Evolutionary conservation across 192 early-diverging fungal species (phyloP).

Genomic region (Geranomyces michiganensis): DNA sequence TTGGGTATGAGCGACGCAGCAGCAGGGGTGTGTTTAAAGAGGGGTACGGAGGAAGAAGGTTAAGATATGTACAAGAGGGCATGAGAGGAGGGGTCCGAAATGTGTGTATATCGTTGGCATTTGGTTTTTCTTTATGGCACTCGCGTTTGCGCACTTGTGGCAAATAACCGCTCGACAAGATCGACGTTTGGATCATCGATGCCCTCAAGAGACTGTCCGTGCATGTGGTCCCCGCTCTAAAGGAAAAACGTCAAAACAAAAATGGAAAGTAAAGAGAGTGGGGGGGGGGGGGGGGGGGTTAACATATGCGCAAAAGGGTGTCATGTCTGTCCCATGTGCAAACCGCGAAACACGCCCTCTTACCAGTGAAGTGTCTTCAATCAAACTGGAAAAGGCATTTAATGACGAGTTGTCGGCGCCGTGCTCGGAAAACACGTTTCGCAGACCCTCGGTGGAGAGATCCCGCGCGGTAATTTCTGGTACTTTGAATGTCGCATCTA

Average conservation of each 20-base stretch:
- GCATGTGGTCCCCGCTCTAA: background rate
- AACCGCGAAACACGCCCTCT: too few relatives aligned
- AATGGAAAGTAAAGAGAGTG: too few relatives aligned
- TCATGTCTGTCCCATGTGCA: too few relatives aligned
- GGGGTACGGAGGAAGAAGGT: too few relatives aligned
- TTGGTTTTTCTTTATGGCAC: background rate
- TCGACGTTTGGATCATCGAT: conserved; percentile 37
- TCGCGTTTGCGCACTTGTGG: conserved; percentile 11
- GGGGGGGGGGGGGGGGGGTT: too few relatives aligned
- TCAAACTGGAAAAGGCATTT: conserved; percentile 13
- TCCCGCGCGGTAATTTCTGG: conserved; percentile 27
- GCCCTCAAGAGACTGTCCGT: background rate
- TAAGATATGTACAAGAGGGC: too few relatives aligned
- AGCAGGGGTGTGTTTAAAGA: too few relatives aligned
- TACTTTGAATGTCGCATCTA: conserved; percentile 24
- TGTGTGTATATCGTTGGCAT: too few relatives aligned
- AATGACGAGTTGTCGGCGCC: background rate
- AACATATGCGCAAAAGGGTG: too few relatives aligned
- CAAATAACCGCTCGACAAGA: conserved; percentile 36
- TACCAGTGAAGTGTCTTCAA: conserved; percentile 6
- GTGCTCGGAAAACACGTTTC: conserved; percentile 29
- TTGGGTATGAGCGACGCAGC: too few relatives aligned
- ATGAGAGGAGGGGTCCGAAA: too few relatives aligned
- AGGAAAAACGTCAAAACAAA: background rate
- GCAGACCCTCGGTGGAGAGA: conserved; percentile 30